phyloP scores from a whole-genome alignment of 129 eudicot species.

The Centella asiatica region DNA sequence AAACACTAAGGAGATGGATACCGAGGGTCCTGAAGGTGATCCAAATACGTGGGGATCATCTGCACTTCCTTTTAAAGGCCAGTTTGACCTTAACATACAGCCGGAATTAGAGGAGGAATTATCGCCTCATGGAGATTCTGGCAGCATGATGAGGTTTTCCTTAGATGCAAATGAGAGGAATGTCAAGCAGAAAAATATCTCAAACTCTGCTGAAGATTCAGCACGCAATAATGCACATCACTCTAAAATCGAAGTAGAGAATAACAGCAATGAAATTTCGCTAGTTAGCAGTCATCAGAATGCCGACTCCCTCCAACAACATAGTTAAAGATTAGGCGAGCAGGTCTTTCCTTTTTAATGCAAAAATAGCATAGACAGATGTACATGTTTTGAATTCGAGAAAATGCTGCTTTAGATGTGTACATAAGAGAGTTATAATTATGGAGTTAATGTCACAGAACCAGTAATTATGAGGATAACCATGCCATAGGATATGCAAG shows the following conservation, averaged over 20 bases:
- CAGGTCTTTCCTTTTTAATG: not conserved
- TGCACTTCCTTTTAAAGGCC: constrained; percentile 42
- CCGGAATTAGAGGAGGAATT: constrained; percentile 68
- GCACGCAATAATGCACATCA: constrained; percentile 1
- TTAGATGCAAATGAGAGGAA: constrained; percentile 22
- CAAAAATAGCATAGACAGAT: not conserved
- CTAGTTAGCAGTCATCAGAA: constrained; percentile 13
- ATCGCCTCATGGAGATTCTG: constrained; percentile 38
- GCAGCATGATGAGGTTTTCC: constrained; percentile 19
- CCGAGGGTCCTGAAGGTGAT: constrained; percentile 21
- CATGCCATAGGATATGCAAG: too few relatives aligned
- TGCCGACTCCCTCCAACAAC: not conserved
- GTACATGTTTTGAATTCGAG: constrained; percentile 2
- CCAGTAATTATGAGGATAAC: not conserved
- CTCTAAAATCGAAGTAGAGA: constrained; percentile 9
- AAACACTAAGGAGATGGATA: constrained; percentile 6
- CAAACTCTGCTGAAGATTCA: constrained; percentile 1
- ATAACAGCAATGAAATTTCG: constrained; percentile 17
- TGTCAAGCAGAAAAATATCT: constrained; percentile 20
- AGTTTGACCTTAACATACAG: constrained; percentile 64
- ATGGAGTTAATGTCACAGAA: not conserved
- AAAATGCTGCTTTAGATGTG: constrained; percentile 7
- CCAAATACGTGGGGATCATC: constrained; percentile 20
- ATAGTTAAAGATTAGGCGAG: constrained; percentile 5
- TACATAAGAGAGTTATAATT: constrained; percentile 10